Percentiles rank a stretch among this genome's conserved stretches.
Conservation (phyloP, 352 stramenopile genomes). For the Peronosclerospora sorghi region DNA sequence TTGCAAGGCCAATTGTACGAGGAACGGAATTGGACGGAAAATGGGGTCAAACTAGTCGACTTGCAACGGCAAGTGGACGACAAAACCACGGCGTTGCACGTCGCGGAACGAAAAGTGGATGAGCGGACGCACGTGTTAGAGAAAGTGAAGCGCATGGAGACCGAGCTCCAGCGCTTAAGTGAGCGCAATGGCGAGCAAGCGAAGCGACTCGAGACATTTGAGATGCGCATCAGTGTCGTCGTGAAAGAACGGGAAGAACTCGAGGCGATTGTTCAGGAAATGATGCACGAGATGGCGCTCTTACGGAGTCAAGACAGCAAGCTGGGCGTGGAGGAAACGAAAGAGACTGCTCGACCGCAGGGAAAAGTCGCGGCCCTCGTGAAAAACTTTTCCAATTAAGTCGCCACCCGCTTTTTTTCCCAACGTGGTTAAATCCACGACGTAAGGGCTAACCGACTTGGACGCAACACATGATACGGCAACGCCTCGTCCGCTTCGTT, state of each 20-base stretch:
- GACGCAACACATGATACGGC: no score
- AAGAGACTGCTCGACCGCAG: no score
- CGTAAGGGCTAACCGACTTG: no score
- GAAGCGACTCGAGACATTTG: conserved; percentile 36
- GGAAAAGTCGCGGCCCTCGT: no score
- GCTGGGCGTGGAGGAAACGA: no score
- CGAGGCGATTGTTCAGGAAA: conserved; percentile 44
- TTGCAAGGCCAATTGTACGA: conserved; percentile 71
- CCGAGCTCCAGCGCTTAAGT: conserved; percentile 29
- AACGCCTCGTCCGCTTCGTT: no score
- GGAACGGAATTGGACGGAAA: conserved; percentile 47
- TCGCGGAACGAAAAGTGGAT: conserved; percentile 43
- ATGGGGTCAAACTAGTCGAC: conserved; percentile 28
- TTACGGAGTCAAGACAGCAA: conserved; percentile 11
- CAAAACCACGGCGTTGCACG: conserved; percentile 36
- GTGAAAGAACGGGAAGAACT: conserved; percentile 46
- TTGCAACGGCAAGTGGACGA: conserved; percentile 50
- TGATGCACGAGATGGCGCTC: conserved; percentile 47
- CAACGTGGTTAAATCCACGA: no score
- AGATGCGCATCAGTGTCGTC: conserved; percentile 28
- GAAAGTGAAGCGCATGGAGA: conserved; percentile 45
- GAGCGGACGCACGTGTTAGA: conserved; percentile 18
- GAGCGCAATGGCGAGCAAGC: conserved; percentile 56
- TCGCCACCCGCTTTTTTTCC: no score
- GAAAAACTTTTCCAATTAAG: no score